Base-by-base conservation (phyloP, 2,329 filamentous ascomycete species). In the Sporothrix pallida region DNA sequence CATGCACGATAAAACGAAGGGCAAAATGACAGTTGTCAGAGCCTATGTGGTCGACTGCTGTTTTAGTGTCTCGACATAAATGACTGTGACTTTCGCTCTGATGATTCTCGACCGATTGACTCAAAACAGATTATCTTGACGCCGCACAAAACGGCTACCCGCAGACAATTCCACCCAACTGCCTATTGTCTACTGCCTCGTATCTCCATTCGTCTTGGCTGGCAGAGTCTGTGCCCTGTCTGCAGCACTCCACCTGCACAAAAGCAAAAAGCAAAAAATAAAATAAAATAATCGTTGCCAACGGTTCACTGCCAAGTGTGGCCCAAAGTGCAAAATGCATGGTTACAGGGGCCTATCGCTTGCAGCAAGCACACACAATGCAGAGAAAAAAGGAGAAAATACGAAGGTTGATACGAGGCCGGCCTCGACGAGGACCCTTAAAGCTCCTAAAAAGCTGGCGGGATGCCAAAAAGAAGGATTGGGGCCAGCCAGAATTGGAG, bases 371-470 rank as follows among this genome's bases (percentile, higher is more conserved):
- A 26, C 48, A 44, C 65, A 68, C 65, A 52, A 52, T 37, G 65
- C 12, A 37, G 65, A n/a, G 3, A n/a, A 46, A 23, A 63, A 65
- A 46, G 23, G 12, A 48, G 17, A 26, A 67, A 67, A 67, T 52
- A 68, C 46, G 23, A 68, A 68, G 23, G 23, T 52, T 17, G 65
- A 68, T 50, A 68, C 65, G 48, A 68, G 62, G 42, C n/a, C 42
- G n/a, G 20, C 42, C 20, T 37, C 46, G 65, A 50, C 26, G 67
- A 54, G 15, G 26, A 54, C 67, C 67, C 67, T 23, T 54, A 15
- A 37, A 23, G 68, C 67, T 44, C 65, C 65, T 70, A 8, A 68
- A 68, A 50, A 50, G 65, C 67, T 54, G 65, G 48, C 48, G 37
- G 67, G 46, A 20, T 46, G 44, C 62, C 12, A 23, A 67, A 63